Percentiles rank a stretch among this genome's conserved stretches.
phyloP scores from a whole-genome alignment of 768 basidiomycete species.

The Lactarius evosmus region DNA sequence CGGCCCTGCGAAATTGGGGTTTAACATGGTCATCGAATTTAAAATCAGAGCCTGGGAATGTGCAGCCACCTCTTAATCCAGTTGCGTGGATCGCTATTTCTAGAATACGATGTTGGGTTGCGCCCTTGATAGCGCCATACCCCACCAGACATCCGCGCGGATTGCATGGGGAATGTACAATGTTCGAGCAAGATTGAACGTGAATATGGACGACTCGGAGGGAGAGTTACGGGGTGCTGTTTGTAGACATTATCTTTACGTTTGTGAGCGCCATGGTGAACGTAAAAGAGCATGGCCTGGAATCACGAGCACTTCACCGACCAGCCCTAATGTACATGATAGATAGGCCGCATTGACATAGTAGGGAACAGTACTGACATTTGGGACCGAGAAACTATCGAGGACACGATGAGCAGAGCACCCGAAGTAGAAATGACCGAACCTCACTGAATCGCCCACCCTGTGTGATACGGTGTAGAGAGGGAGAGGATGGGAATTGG shows the following conservation, averaged over 20 bases:
- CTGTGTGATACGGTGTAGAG: background rate
- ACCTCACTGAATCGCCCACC: background rate
- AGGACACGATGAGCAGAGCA: background rate
- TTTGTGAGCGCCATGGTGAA: constrained; percentile 25
- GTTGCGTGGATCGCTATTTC: background rate
- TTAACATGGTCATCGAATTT: constrained; percentile 13
- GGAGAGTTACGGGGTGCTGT: background rate
- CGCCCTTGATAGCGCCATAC: background rate
- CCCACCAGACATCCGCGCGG: constrained; percentile 6
- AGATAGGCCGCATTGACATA: constrained; percentile 4
- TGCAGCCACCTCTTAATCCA: background rate
- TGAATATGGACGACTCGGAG: constrained; percentile 13
- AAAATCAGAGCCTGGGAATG: background rate
- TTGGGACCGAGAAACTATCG: background rate
- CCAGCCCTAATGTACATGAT: constrained; percentile 1
- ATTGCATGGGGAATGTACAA: background rate
- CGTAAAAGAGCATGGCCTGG: constrained; percentile 30
- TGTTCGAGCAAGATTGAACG: background rate
- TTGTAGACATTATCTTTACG: constrained; percentile 11
- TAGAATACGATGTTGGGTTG: background rate
- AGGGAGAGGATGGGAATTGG: background rate
- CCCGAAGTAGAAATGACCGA: constrained; percentile 7
- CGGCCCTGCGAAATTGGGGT: background rate
- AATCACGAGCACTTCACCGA: constrained; percentile 14
- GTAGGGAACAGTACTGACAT: constrained; percentile 8